Evolutionary conservation across 2,329 filamentous ascomycete species (phyloP).

Genomic region (Colletotrichum neosansevieriae): DNA sequence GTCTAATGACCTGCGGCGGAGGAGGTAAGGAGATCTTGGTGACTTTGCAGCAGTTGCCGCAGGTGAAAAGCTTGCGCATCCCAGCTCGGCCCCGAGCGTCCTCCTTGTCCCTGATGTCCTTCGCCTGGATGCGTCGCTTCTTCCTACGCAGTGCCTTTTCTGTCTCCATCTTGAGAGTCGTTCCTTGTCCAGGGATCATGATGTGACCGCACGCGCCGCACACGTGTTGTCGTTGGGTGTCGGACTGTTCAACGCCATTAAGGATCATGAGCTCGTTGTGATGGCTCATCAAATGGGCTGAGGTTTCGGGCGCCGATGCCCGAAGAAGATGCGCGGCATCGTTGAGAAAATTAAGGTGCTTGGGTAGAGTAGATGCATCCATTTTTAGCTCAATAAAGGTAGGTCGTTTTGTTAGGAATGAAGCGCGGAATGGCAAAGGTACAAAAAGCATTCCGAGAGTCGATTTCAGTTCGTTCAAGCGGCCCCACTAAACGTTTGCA

Average conservation of each 20-base stretch:
- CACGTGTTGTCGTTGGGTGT: constrained; percentile 64
- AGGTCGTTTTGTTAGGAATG: background rate
- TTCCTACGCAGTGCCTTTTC: constrained; percentile 62
- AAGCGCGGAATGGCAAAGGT: background rate
- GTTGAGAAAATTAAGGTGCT: constrained; percentile 60
- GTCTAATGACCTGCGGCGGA: constrained; percentile 38
- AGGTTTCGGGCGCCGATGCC: constrained; percentile 64
- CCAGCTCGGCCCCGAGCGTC: constrained; percentile 12
- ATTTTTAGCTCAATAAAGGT: background rate
- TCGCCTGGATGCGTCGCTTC: constrained; percentile 8
- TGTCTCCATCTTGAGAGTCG: constrained; percentile 54
- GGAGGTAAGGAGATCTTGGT: constrained; percentile 35
- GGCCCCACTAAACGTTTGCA: constrained; percentile 24
- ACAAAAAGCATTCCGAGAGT: background rate
- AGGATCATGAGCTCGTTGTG: constrained; percentile 63
- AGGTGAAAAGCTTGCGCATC: constrained; percentile 34
- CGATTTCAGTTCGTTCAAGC: background rate
- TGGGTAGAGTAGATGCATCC: constrained; percentile 20
- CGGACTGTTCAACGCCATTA: constrained; percentile 57
- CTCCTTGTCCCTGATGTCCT: constrained; percentile 5
- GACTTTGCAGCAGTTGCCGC: constrained; percentile 30
- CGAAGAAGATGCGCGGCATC: constrained; percentile 71
- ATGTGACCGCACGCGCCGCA: constrained; percentile 73
- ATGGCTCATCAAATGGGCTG: constrained; percentile 69
- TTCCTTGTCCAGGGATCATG: constrained; percentile 64